These are phyloP conservation scores for Leishmania tarentolae DNA, from an alignment of 208 protist species.

Conservation along the genomic window DNA sequence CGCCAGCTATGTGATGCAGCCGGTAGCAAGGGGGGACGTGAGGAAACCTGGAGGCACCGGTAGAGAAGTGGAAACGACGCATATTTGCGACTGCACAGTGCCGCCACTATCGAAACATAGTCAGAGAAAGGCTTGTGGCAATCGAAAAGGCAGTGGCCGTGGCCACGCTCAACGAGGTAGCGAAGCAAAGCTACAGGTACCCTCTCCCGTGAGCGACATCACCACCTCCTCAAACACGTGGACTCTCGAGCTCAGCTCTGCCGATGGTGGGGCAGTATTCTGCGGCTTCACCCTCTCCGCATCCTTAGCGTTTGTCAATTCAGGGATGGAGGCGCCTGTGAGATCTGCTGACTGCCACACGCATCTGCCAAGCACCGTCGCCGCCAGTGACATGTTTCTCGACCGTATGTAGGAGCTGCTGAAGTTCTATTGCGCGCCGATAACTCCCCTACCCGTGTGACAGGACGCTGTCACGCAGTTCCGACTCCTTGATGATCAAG, in stretches of 20 bases:
- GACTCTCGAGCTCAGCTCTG: not conserved
- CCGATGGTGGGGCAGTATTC: not conserved
- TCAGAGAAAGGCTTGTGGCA: not conserved
- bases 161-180: not conserved
- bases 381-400: conserved; percentile 23
- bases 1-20: conserved; percentile 22
- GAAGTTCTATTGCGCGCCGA: conserved; percentile 6
- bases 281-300: conserved; percentile 16
- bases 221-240: conserved; percentile 1
- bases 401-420: conserved; percentile 33
- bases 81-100: not conserved
- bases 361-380: not conserved
- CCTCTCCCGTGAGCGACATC: not conserved
- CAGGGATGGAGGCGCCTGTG: not conserved
- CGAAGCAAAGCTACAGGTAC: not conserved
- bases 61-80: not conserved
- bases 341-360: not conserved
- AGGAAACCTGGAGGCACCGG: not conserved
- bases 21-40: not conserved
- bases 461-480: not conserved
- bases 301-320: not conserved
- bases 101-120: not conserved
- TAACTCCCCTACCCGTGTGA: not conserved
- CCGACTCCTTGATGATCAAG: conserved; percentile 1
- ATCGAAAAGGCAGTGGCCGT: not conserved